Percentiles rank a stretch among this genome's conserved stretches.
Conservation (phyloP, 139 green algal genomes). For the Diplosphaera chodatii region DNA sequence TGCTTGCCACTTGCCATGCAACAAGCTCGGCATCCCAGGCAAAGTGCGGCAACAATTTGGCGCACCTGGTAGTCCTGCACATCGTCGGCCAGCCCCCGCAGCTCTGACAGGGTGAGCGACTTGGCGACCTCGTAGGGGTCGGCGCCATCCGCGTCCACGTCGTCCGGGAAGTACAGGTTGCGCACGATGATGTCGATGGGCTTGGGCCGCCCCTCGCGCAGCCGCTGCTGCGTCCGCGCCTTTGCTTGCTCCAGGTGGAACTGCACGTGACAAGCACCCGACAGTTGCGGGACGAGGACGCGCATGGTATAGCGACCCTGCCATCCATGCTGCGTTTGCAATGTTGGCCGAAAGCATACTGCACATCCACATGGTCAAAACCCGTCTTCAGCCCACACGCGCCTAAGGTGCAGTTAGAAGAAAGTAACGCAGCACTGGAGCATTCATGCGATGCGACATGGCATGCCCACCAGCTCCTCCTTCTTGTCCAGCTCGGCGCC, state of each 20-base stretch:
- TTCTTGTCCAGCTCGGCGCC: conserved; percentile 73
- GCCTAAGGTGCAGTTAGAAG: too few relatives aligned
- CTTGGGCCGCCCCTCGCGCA: conserved; percentile 39
- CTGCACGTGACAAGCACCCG: conserved; percentile 10
- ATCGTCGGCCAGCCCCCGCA: conserved; percentile 46
- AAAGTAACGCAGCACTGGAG: too few relatives aligned
- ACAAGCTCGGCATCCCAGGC: too few relatives aligned
- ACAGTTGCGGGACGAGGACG: too few relatives aligned
- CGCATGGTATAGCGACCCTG: too few relatives aligned
- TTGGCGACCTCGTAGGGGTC: conserved; percentile 44
- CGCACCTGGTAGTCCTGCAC: conserved; percentile 49
- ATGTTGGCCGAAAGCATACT: too few relatives aligned
- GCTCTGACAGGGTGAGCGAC: conserved; percentile 42
- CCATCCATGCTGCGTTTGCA: too few relatives aligned
- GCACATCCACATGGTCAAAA: too few relatives aligned
- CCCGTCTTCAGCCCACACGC: too few relatives aligned
- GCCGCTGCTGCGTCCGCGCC: conserved; percentile 36
- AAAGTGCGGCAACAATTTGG: too few relatives aligned
- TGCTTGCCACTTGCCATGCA: too few relatives aligned
- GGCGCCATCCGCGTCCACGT: conserved; percentile 27
- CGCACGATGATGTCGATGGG: conserved; percentile 58
- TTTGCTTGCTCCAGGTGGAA: conserved; percentile 54
- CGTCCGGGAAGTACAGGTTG: conserved; percentile 49
- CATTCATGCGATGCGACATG: too few relatives aligned
- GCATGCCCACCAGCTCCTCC: conserved; percentile 62